A percentile compares a stretch with the other conserved stretches of the same genome.
Evolutionary conservation across 768 basidiomycete genomes (phyloP).

Genomic region (Hirschioporus abietinus): DNA sequence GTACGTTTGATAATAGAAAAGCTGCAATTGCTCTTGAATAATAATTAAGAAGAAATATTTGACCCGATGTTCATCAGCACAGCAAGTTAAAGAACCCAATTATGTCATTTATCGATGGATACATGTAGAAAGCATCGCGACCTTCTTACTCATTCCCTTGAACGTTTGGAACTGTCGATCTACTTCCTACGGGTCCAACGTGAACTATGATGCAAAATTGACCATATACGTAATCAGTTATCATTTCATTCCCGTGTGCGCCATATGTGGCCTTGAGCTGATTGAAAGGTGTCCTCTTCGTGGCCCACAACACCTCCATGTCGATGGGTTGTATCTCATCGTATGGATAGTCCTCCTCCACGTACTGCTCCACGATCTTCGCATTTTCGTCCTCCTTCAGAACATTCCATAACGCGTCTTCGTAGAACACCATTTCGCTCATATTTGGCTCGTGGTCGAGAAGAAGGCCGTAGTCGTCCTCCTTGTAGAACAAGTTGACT

Average conservation of each 20-base stretch:
- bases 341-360: neutral
- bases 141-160: no score
- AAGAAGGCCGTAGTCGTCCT: neutral
- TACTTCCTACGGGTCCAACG: neutral
- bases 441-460: neutral
- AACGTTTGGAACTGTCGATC: neutral
- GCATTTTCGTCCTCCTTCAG: neutral
- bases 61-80: no score
- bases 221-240: conserved; percentile 16
- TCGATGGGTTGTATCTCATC: neutral
- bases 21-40: no score
- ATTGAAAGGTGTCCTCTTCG: conserved; percentile 11
- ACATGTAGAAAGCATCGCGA: no score
- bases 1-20: no score
- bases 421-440: neutral
- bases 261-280: conserved; percentile 9
- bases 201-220: conserved; percentile 15
- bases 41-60: no score
- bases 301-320: conserved; percentile 10
- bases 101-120: no score
- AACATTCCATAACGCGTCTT: conserved; percentile 3
- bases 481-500: conserved; percentile 20
- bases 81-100: no score
- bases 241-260: conserved; percentile 19
- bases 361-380: neutral